These are phyloP conservation scores for Stephanodiscus triporus DNA, from an alignment of 108 stramenopile species.

Conservation along the genomic window DNA sequence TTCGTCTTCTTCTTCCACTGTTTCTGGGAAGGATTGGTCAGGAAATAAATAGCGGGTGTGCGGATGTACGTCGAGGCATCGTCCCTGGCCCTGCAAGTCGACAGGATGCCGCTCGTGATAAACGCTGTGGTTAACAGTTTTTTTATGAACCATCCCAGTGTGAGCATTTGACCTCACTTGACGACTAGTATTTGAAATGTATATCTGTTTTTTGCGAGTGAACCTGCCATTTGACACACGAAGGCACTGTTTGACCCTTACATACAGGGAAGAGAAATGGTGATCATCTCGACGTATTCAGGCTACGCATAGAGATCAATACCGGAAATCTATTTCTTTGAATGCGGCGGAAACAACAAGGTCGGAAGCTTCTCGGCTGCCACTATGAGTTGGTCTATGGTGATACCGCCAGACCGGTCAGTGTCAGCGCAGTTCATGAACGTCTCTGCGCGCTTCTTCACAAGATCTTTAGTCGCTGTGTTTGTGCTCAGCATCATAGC, in stretches of 20 bases:
- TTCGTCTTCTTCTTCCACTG: background rate
- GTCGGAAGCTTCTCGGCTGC: conserved; percentile 71
- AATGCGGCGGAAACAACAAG: conserved; percentile 56
- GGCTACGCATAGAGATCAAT: background rate
- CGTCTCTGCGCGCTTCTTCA: conserved; percentile 66
- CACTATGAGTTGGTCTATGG: conserved; percentile 63
- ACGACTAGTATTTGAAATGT: too few species aligned
- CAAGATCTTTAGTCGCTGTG: background rate
- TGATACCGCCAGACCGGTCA: conserved; percentile 61
- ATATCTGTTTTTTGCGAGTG: too few species aligned
- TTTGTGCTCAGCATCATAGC: conserved; percentile 65
- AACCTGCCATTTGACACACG: too few species aligned
- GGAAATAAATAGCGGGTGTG: background rate
- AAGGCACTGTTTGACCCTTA: too few species aligned
- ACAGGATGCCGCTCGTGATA: too few species aligned
- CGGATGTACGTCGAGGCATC: too few species aligned
- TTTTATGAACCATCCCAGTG: too few species aligned
- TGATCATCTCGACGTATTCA: background rate
- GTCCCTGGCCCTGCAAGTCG: too few species aligned
- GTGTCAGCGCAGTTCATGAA: conserved; percentile 73
- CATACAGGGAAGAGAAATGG: too few species aligned
- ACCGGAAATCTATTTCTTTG: conserved; percentile 1
- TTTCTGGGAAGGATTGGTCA: background rate
- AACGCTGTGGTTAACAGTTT: too few species aligned
- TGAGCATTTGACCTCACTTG: too few species aligned